Evolutionary conservation across 1,139 yeast species (phyloP).

Genomic region (Yamadazyma taylorii): DNA sequence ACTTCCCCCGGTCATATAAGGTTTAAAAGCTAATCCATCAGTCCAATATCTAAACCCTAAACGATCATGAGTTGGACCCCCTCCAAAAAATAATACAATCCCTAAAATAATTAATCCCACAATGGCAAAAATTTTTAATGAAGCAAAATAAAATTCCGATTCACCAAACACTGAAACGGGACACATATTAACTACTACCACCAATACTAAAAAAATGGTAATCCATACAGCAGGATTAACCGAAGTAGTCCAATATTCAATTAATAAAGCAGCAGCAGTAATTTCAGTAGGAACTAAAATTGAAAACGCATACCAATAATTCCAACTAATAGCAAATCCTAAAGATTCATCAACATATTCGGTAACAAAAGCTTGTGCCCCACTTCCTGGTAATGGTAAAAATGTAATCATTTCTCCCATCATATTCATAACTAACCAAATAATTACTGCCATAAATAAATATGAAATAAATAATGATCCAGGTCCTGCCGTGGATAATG

Average conservation of each 20-base stretch:
- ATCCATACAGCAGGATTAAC: constrained; percentile 57
- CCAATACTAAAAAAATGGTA: constrained; percentile 43
- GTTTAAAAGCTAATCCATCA: constrained; percentile 53
- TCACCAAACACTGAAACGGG: constrained; percentile 61
- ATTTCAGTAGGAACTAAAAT: constrained; percentile 52
- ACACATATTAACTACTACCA: constrained; percentile 40
- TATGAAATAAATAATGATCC: constrained; percentile 50
- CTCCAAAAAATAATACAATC: constrained; percentile 48
- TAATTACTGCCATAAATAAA: constrained; percentile 49
- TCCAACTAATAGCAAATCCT: constrained; percentile 49
- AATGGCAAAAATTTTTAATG: constrained; percentile 46
- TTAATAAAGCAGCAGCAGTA: constrained; percentile 52
- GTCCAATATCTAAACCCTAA: constrained; percentile 67
- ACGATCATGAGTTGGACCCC: constrained; percentile 59
- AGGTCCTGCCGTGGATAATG: constrained; percentile 50
- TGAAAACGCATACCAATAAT: constrained; percentile 51
- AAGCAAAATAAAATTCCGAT: constrained; percentile 65
- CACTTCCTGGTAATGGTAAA: constrained; percentile 52
- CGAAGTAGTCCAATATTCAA: constrained; percentile 56
- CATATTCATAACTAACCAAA: constrained; percentile 57
- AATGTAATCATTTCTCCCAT: constrained; percentile 64
- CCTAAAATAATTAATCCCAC: constrained; percentile 42
- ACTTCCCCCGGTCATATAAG: constrained; percentile 47
- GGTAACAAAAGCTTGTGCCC: constrained; percentile 39
- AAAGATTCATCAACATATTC: constrained; percentile 36